Conservation (phyloP, 768 basidiomycete species). For the Leccinum broughii region DNA sequence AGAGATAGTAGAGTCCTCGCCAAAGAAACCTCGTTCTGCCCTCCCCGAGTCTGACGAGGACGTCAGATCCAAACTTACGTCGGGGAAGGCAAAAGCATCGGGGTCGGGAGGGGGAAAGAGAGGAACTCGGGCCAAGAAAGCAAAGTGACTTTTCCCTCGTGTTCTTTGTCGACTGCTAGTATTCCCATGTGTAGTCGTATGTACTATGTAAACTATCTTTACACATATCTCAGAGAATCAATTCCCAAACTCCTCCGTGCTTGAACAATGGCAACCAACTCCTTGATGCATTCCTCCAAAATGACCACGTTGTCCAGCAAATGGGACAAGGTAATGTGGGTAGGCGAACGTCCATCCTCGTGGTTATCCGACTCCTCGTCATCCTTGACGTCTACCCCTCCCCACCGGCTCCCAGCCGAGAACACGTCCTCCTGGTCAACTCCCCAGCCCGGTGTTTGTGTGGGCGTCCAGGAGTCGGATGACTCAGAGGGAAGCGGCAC, state of each 20-base stretch:
- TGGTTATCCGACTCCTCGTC: constrained; percentile 18
- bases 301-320: constrained; percentile 94
- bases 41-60: constrained; percentile 65
- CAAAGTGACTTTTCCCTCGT: constrained; percentile 28
- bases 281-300: constrained; percentile 93
- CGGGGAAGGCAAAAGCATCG: constrained; percentile 43
- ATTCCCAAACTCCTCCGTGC: constrained; percentile 83
- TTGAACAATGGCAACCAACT: constrained; percentile 82
- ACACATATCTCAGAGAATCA: constrained; percentile 77
- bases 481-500: constrained; percentile 51
- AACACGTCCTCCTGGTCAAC: constrained; percentile 75
- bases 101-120: constrained; percentile 29
- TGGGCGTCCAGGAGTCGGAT: constrained; percentile 64
- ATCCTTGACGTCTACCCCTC: constrained; percentile 30
- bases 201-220: constrained; percentile 15
- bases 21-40: constrained; percentile 48
- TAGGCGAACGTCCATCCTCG: constrained; percentile 34
- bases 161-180: not conserved
- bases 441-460: constrained; percentile 51
- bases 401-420: constrained; percentile 45
- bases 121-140: constrained; percentile 35
- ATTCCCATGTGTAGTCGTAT: constrained; percentile 11
- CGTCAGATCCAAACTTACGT: constrained; percentile 58
- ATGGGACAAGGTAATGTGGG: constrained; percentile 72
- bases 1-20: constrained; percentile 40